A percentile compares a stretch with the other conserved stretches of the same genome.
phyloP scores from a whole-genome alignment of 140 eudicot genomes.

The Stevia rebaudiana region DNA sequence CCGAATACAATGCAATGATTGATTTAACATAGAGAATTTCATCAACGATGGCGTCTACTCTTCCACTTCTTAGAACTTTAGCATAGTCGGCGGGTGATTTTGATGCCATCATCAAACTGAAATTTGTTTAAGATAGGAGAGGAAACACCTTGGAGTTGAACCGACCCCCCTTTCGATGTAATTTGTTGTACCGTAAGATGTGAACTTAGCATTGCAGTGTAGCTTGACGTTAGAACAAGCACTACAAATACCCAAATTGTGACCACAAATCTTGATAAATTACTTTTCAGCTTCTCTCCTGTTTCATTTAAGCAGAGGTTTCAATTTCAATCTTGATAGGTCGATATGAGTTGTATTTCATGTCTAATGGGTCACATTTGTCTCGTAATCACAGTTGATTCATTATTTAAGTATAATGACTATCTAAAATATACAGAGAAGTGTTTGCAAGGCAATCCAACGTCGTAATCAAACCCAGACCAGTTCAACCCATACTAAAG shows the following conservation, averaged over 20 bases:
- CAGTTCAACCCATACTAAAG: neutral
- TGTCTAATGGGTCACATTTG: neutral
- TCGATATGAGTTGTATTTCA: neutral
- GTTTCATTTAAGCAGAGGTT: neutral
- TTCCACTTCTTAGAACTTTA: conserved; percentile 27
- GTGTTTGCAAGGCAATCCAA: neutral
- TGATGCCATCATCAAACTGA: no score
- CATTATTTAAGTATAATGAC: no score
- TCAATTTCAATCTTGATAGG: no score
- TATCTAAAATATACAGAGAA: no score
- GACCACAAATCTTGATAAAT: conserved; percentile 21
- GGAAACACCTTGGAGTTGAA: neutral
- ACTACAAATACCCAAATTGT: conserved; percentile 25
- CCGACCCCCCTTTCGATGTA: conserved; percentile 9
- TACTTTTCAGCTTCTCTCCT: conserved; percentile 24
- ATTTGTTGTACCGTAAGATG: conserved; percentile 23
- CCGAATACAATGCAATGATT: conserved; percentile 23
- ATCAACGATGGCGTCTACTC: conserved; percentile 30
- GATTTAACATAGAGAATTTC: conserved; percentile 39
- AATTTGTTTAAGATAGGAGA: neutral
- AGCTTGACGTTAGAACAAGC: conserved; percentile 37
- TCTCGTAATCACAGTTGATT: no score
- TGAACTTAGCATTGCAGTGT: conserved; percentile 33
- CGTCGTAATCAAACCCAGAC: neutral
- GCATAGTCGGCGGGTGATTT: conserved; percentile 12